phyloP scores from a whole-genome alignment of 257 asterid genomes.

The Hygrophila difformis region DNA sequence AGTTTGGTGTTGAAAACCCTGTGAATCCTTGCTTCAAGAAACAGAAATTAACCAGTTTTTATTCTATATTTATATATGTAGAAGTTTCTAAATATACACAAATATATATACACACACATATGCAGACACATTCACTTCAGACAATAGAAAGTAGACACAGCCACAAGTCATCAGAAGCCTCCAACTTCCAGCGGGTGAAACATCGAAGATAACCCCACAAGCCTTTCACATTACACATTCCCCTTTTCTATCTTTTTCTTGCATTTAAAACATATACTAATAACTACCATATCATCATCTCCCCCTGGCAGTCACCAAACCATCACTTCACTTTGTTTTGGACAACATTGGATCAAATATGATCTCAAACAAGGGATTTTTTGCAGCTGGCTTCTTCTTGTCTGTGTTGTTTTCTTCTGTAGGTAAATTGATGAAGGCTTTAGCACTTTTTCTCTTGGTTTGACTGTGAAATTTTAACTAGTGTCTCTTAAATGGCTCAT shows the following conservation, averaged over 20 bases:
- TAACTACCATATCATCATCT: too few species aligned
- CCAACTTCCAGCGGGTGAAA: slow-evolving; percentile 46
- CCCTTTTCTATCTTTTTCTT: too few species aligned
- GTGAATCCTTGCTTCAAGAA: slow-evolving; percentile 21
- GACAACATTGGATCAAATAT: background rate
- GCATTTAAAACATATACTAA: too few species aligned
- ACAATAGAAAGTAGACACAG: slow-evolving; percentile 15
- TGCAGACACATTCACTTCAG: too few species aligned
- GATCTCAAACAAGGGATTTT: slow-evolving; percentile 27
- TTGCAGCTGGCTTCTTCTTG: slow-evolving; percentile 18
- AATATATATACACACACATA: too few species aligned
- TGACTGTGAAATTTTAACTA: background rate
- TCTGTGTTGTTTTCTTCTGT: slow-evolving; percentile 24
- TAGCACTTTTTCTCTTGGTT: background rate
- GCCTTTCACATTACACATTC: slow-evolving; percentile 1
- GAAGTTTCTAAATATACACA: too few species aligned
- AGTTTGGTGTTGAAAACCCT: slow-evolving; percentile 5
- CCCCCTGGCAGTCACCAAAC: too few species aligned
- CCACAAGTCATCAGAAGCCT: slow-evolving; percentile 6
- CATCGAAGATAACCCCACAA: slow-evolving; percentile 9
- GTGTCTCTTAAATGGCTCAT: background rate
- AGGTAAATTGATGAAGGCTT: too few species aligned
- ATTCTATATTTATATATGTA: too few species aligned
- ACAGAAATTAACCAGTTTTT: too few species aligned
- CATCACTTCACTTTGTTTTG: too few species aligned